Base-by-base conservation (phyloP, 164 flowering plant species). In the Vitis cinerea region DNA sequence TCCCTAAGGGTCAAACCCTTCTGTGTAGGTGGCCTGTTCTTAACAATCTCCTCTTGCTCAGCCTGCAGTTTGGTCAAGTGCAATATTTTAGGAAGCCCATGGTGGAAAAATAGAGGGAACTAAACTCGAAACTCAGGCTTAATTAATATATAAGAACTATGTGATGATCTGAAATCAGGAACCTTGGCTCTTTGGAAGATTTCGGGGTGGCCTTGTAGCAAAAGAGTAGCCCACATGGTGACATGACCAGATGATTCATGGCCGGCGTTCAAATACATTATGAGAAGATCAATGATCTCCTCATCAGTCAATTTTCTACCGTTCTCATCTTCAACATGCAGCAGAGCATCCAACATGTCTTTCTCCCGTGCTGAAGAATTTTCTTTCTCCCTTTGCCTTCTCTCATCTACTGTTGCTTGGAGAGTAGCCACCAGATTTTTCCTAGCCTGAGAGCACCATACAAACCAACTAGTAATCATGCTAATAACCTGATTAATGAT, bases 201-300 rank as follows among this genome's bases (percentile, higher is more conserved):
- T 6, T 88, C 83, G 0, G 90, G 95, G 60, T 90, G 71, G 31
- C 79, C 71, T 70, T 85, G 84, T 0, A 92, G 71, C 58, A 82
- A 79, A 55, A 85, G 55, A 27, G 83, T 73, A 1, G 90, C 89
- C 94, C 97, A 88, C 87, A 81, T 86, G 8, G 81, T 82, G 14
- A 71, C 81, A 56, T 92, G 92, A 10, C 86, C 94, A 10, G 93
- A 86, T 62, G 88, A 86, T 77, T 92, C 97, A 87, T 88, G 94
- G 15, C 97, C 95, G 3, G 97, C 95, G 55, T 83, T 81, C 64
- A 92, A 72, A 77, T 87, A 88, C 84, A 86, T 81, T 8, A 90
- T 56, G 9, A 90, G 50, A 2, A 86, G 49, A 71, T 90, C 93
- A 1, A 88, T 84, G 59, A 92, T 88, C 50, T 87, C 87, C 44